phyloP scores from a whole-genome alignment of 495 filamentous ascomycete species.

The Usnea hakonensis region DNA sequence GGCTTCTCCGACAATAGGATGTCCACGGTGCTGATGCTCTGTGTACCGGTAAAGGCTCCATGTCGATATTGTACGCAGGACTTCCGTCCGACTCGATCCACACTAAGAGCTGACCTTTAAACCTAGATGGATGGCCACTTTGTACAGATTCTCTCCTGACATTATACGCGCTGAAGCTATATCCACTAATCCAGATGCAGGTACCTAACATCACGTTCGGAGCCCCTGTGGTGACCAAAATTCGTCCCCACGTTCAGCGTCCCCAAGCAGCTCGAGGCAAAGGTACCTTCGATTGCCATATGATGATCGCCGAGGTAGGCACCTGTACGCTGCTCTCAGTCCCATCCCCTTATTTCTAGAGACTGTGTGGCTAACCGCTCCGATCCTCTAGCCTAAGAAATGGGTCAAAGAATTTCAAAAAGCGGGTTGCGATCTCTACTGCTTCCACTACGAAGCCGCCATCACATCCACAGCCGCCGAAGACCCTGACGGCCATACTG shows the following conservation, averaged over 20 bases:
- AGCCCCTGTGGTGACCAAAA: slow-evolving; percentile 86
- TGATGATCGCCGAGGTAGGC: slow-evolving; percentile 96
- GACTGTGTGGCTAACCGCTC: slow-evolving; percentile 6
- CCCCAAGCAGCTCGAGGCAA: slow-evolving; percentile 51
- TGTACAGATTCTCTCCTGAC: slow-evolving; percentile 25
- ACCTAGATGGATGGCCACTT: slow-evolving; percentile 88
- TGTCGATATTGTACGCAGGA: slow-evolving; percentile 29
- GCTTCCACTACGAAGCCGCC: slow-evolving; percentile 99
- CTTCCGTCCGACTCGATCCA: neutral
- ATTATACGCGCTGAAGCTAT: neutral
- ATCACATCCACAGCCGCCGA: slow-evolving; percentile 74
- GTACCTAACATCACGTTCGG: slow-evolving; percentile 96
- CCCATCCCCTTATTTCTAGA: neutral
- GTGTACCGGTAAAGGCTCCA: slow-evolving; percentile 39
- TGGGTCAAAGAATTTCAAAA: slow-evolving; percentile 93
- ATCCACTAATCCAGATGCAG: neutral
- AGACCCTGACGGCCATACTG: slow-evolving; percentile 57
- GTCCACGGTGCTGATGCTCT: neutral
- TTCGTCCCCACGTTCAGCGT: slow-evolving; percentile 71
- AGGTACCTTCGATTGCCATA: slow-evolving; percentile 98
- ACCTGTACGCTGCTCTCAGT: slow-evolving; percentile 6
- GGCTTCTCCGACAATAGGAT: slow-evolving; percentile 19
- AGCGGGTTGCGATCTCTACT: slow-evolving; percentile 95
- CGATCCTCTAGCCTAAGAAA: slow-evolving; percentile 70
- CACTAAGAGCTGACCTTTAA: slow-evolving; percentile 3